phyloP scores from a whole-genome alignment of 371 early-diverging fungal species.

The Chytridium lagenaria region DNA sequence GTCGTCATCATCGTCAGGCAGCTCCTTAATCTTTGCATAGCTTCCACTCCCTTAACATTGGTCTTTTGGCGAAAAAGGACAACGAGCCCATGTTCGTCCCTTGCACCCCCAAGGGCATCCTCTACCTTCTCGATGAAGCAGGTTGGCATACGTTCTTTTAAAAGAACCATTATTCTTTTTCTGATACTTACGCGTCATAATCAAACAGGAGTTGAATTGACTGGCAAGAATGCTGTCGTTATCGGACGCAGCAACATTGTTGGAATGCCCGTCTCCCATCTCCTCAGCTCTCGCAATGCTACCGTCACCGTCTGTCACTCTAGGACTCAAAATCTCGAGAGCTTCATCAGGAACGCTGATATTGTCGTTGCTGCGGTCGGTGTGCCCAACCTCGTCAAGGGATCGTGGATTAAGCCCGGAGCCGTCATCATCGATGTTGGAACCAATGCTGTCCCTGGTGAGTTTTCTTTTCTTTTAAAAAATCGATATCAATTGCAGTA shows the following conservation, averaged over 20 bases:
- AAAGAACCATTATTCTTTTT: neutral
- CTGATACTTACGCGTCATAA: neutral
- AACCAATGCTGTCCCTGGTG: constrained; percentile 78
- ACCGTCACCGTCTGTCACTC: constrained; percentile 95
- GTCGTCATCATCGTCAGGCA: neutral
- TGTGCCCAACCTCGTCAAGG: constrained; percentile 76
- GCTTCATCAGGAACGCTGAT: constrained; percentile 78
- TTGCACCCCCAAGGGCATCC: constrained; percentile 93
- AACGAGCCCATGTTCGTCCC: constrained; percentile 81
- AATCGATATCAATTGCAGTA: too few relatives aligned
- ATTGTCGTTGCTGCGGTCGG: constrained; percentile 91
- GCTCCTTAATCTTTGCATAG: constrained; percentile 43
- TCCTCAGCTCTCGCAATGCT: constrained; percentile 79
- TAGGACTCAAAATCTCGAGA: constrained; percentile 73
- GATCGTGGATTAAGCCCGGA: constrained; percentile 90
- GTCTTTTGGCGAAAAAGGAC: constrained; percentile 81
- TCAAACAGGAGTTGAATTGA: constrained; percentile 62
- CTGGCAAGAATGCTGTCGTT: constrained; percentile 87
- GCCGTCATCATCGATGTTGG: constrained; percentile 95
- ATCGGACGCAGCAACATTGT: constrained; percentile 95
- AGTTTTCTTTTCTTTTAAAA: neutral
- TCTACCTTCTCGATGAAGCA: constrained; percentile 75
- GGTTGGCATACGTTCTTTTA: constrained; percentile 16
- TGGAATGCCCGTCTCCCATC: constrained; percentile 85
- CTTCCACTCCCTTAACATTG: constrained; percentile 90